Base-by-base conservation (phyloP, 768 basidiomycete species). In the Tulasnella sp. region DNA sequence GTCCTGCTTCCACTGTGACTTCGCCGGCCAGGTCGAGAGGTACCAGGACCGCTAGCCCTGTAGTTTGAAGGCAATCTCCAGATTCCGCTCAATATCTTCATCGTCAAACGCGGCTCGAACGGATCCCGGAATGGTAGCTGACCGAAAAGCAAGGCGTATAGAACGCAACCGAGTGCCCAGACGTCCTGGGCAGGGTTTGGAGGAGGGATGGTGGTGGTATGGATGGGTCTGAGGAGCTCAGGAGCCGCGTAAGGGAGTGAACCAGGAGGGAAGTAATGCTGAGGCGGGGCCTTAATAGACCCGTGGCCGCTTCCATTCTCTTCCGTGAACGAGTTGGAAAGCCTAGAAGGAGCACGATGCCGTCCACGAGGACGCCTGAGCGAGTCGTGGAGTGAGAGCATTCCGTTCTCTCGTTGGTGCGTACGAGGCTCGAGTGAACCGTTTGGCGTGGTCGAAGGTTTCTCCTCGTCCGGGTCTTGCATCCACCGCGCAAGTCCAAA, bases 141-240 rank as follows among this genome's bases (percentile, higher is more conserved):
- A 2, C 94, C 94, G 0, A 88, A 89, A 22, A 98, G 84, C 1
- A 99, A 83, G 8, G 90, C 88, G 78, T 94, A 92, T 1, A 99
- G 87, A 75, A 97, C 85, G 70, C 95, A 88, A 0, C 97, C 97
- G 2, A 98, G 81, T 0, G 97, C 95, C 97, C 97, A 99, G 35
- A 98, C 89, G 75, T 99, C 97, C 77, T 95, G 92, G 0, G 91
- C 87, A 1, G 94, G 90, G 76, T 87, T 76, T 59, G 52, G 22
- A 16, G 65, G 74, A 36, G 44, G 64, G 14, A 62, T 73, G 34
- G n/a, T 64, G 62, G 2, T 80, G 80, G 17, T 79, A 77, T 12
- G 72, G 74, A 9, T 74, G 0, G 91, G 87, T 3, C 87, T 83
- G 2, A 97, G 84, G 3, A 97, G 85, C 78, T 98, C 95, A 5